Evolutionary conservation across 2,329 filamentous ascomycete species (phyloP), one percentile per base, ranked within the genome.

Genomic region (Lecanicillium sp.): DNA sequence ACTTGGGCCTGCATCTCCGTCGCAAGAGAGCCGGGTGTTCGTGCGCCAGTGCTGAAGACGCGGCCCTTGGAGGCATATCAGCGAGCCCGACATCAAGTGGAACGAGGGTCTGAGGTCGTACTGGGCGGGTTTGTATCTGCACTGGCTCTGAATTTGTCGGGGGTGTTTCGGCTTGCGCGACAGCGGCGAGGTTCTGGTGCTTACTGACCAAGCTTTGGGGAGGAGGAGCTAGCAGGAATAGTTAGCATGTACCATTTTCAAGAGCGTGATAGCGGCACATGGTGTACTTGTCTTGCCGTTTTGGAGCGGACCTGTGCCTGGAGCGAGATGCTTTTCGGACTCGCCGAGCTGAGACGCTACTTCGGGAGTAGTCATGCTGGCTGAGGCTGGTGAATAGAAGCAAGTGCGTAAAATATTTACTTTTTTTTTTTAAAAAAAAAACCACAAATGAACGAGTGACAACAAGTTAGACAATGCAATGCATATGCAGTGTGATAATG

Each of bases 171-270:
- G 32, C 19, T 25, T 20, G 32, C 4, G 32, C 18, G 5, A 37
- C 44, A 3, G 48, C 44, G 8, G 46, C 44, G 25, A 57, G 47
- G 15, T 52, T 54, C 3, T 47, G 40, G 22, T 56, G 53, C 27
- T 48, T 51, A 9, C 48, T 36, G 11, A 55, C 40, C 3, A 57
- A 43, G 12, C 53, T 50, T 14, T 53, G 53, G 0, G 53, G 38
- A n/a, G 35, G 32, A 34, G 32, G 16, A 5, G 32, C 32, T 34
- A 18, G 9, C 6, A 30, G 14, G 6, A n/a, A 15, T 30, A 13
- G 14, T 7, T 30, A 30, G 12, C 14, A 15, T 15, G 5, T 28
- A 13, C 25, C 8, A 7, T 31, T 15, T 15, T 8, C 16, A 9
- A 9, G n/a, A n/a, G 9, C 29, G 7, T 11, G 29, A 6, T n/a